Percentiles rank a stretch among this genome's conserved stretches.
Evolutionary conservation across 768 basidiomycete species (phyloP).

Genomic region (Megacollybia marginata): DNA sequence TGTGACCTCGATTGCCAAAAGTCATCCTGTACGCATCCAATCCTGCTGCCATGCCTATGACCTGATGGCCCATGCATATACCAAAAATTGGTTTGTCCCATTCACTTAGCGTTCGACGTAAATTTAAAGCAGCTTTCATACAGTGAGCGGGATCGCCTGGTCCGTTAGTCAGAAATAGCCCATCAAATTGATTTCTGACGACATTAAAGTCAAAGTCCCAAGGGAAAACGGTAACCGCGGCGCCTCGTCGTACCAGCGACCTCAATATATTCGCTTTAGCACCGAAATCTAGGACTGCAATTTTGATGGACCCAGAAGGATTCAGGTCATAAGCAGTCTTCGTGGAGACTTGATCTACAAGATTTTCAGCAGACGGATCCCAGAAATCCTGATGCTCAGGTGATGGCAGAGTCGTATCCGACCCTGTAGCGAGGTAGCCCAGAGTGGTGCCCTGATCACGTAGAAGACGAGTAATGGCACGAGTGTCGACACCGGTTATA

Average conservation of each 20-base stretch:
- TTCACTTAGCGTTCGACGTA: constrained; percentile 76
- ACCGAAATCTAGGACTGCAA: constrained; percentile 96
- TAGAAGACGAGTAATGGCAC: constrained; percentile 88
- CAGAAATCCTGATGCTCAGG: constrained; percentile 75
- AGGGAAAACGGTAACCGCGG: constrained; percentile 89
- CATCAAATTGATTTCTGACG: constrained; percentile 85
- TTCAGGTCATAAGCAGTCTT: constrained; percentile 80
- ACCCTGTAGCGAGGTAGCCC: constrained; percentile 80
- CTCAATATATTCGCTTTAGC: constrained; percentile 97
- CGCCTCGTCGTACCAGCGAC: constrained; percentile 84
- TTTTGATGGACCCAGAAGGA: constrained; percentile 77
- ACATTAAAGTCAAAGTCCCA: constrained; percentile 98
- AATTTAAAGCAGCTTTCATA: constrained; percentile 73
- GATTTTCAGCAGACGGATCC: constrained; percentile 89
- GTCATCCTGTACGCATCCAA: constrained; percentile 97
- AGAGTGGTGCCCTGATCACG: constrained; percentile 97
- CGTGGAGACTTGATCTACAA: constrained; percentile 91
- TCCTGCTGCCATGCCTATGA: constrained; percentile 96
- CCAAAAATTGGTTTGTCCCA: constrained; percentile 96
- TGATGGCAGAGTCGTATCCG: constrained; percentile 50
- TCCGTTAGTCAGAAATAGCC: constrained; percentile 93
- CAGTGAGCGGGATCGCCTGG: constrained; percentile 92
- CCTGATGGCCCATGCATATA: constrained; percentile 99
- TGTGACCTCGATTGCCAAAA: constrained; percentile 99
- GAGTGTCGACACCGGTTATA: constrained; percentile 95